Conservation (phyloP, 331 rosid species). For the Prunus yedoensis region DNA sequence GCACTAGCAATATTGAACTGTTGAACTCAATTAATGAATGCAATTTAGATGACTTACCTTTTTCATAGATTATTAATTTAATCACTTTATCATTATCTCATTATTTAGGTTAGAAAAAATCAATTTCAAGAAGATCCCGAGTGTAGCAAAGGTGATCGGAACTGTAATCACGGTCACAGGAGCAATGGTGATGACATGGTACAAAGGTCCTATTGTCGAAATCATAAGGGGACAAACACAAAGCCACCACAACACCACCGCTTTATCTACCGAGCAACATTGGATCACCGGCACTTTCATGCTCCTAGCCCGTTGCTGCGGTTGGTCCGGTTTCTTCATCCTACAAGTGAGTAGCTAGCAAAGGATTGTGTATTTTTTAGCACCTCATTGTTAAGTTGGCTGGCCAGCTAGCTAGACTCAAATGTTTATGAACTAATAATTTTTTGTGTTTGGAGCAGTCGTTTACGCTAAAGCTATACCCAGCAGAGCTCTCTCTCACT, state of each 20-base stretch:
- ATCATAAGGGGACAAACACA: constrained; percentile 39
- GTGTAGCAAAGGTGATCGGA: constrained; percentile 72
- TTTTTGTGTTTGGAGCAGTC: constrained; percentile 40
- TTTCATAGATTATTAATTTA: too few relatives aligned
- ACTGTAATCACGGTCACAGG: constrained; percentile 75
- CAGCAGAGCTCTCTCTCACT: constrained; percentile 81
- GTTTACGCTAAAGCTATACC: constrained; percentile 76
- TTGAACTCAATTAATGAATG: too few relatives aligned
- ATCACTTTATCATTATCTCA: background rate
- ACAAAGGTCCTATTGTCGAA: constrained; percentile 72
- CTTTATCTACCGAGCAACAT: constrained; percentile 47
- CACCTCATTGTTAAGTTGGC: background rate
- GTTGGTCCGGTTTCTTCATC: constrained; percentile 93
- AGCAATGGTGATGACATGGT: constrained; percentile 86
- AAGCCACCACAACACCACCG: constrained; percentile 24
- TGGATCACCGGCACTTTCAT: constrained; percentile 61
- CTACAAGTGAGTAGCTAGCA: constrained; percentile 55
- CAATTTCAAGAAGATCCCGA: constrained; percentile 54
- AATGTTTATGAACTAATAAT: background rate
- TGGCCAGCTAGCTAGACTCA: background rate
- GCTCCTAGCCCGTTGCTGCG: constrained; percentile 61
- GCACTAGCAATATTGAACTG: background rate
- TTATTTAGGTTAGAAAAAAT: constrained; percentile 63
- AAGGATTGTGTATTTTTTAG: too few relatives aligned
- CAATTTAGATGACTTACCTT: too few relatives aligned